phyloP scores from a whole-genome alignment of 495 filamentous ascomycete species.

The Trichoderma reesei region DNA sequence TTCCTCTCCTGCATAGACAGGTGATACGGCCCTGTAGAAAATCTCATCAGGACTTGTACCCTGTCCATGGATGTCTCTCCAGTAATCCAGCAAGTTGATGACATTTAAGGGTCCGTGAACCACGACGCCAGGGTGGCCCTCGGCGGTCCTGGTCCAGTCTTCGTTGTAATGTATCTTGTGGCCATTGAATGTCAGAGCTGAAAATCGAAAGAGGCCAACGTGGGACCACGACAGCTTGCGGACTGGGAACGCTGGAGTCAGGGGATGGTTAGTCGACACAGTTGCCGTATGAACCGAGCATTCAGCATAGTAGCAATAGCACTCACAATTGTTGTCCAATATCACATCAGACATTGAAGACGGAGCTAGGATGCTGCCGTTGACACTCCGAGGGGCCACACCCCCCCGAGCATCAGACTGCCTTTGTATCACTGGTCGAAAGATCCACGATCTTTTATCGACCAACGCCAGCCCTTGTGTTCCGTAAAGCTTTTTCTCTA shows the following conservation, averaged over 20 bases:
- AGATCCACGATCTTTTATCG: slow-evolving; percentile 54
- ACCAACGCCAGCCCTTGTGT: slow-evolving; percentile 40
- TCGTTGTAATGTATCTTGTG: slow-evolving; percentile 65
- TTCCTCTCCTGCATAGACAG: slow-evolving; percentile 49
- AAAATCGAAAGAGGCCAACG: slow-evolving; percentile 58
- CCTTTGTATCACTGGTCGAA: slow-evolving; percentile 36
- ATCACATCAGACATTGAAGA: slow-evolving; percentile 15
- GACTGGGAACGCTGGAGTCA: slow-evolving; percentile 9
- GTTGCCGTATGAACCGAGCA: not conserved
- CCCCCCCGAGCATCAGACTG: slow-evolving; percentile 12
- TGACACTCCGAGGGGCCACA: slow-evolving; percentile 3
- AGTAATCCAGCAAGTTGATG: slow-evolving; percentile 53
- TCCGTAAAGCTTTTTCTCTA: slow-evolving; percentile 50
- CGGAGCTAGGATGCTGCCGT: slow-evolving; percentile 6
- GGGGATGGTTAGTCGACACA: not conserved
- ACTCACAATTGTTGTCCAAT: not conserved
- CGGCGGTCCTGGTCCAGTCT: slow-evolving; percentile 47
- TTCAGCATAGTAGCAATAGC: not conserved
- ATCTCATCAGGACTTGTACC: slow-evolving; percentile 24
- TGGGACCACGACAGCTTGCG: slow-evolving; percentile 42
- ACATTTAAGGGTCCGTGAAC: slow-evolving; percentile 58
- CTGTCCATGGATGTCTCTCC: slow-evolving; percentile 40
- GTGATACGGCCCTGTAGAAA: slow-evolving; percentile 47
- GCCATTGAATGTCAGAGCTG: slow-evolving; percentile 61
- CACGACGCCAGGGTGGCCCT: slow-evolving; percentile 49